These are phyloP conservation scores for Primulina eburnea DNA, from an alignment of 257 asterid species.

Conservation along the genomic window DNA sequence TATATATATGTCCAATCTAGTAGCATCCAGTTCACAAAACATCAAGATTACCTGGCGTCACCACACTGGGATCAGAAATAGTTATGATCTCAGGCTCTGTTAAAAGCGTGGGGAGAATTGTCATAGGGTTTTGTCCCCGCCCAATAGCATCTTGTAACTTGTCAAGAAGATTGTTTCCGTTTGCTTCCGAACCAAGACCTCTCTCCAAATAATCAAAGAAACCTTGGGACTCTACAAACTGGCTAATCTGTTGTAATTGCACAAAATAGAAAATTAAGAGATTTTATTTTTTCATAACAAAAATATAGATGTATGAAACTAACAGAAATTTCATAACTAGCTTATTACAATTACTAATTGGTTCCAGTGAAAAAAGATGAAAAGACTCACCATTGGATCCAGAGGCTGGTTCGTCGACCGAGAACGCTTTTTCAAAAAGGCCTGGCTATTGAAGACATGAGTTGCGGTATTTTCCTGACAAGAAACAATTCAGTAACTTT, in stretches of 20 bases:
- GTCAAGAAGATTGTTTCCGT: slow-evolving; percentile 76
- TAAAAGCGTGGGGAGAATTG: slow-evolving; percentile 53
- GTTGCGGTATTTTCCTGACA: slow-evolving; percentile 81
- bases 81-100: slow-evolving; percentile 66
- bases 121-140: slow-evolving; percentile 80
- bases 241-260: slow-evolving; percentile 65
- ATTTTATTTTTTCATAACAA: slow-evolving; percentile 15
- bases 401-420: slow-evolving; percentile 90
- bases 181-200: slow-evolving; percentile 80
- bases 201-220: slow-evolving; percentile 92
- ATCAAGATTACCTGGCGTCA: slow-evolving; percentile 46
- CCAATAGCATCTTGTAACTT: slow-evolving; percentile 94
- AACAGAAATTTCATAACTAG: slow-evolving; percentile 13
- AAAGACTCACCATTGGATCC: slow-evolving; percentile 72
- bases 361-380: background rate
- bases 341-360: background rate
- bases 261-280: slow-evolving; percentile 30
- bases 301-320: background rate
- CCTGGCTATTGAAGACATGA: slow-evolving; percentile 84
- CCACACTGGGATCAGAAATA: slow-evolving; percentile 57
- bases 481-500: slow-evolving; percentile 22
- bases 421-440: slow-evolving; percentile 89
- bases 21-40: slow-evolving; percentile 20
- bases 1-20: slow-evolving; percentile 20
- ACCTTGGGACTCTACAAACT: slow-evolving; percentile 89